Conservation (phyloP, 768 basidiomycete species). For the Termitomyces heimii region DNA sequence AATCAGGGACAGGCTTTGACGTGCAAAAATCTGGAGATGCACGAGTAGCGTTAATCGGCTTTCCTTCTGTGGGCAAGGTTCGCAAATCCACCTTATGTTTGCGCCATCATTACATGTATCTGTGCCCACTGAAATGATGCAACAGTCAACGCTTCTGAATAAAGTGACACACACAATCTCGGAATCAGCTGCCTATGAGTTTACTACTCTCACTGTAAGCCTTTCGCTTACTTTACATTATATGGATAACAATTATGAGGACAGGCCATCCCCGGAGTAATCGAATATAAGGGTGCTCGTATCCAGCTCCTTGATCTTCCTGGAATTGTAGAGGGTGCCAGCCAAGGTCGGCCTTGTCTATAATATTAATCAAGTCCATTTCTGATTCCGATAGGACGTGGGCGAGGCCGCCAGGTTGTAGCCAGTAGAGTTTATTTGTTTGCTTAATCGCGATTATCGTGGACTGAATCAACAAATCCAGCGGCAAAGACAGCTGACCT, state of each 20-base stretch:
- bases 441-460: neutral
- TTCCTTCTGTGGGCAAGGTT: constrained; percentile 92
- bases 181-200: constrained; percentile 89
- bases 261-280: constrained; percentile 93
- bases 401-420: constrained; percentile 94
- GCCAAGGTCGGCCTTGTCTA: constrained; percentile 43
- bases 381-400: constrained; percentile 46
- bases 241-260: constrained; percentile 3
- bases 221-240: neutral
- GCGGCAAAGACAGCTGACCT: constrained; percentile 90
- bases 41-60: constrained; percentile 87
- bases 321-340: constrained; percentile 92
- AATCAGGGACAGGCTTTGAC: constrained; percentile 80
- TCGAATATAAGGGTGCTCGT: constrained; percentile 88
- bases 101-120: neutral
- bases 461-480: constrained; percentile 15
- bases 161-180: constrained; percentile 91
- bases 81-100: neutral
- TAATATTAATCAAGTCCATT: neutral
- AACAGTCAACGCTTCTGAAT: constrained; percentile 81
- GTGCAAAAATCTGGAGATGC: constrained; percentile 83
- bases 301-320: constrained; percentile 95
- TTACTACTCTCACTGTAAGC: constrained; percentile 82
- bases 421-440: constrained; percentile 48
- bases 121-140: neutral